A percentile compares a stretch with the other conserved stretches of the same genome.
Conservation (phyloP, 2,329 filamentous ascomycete genomes). For the Penicillium sp. region DNA sequence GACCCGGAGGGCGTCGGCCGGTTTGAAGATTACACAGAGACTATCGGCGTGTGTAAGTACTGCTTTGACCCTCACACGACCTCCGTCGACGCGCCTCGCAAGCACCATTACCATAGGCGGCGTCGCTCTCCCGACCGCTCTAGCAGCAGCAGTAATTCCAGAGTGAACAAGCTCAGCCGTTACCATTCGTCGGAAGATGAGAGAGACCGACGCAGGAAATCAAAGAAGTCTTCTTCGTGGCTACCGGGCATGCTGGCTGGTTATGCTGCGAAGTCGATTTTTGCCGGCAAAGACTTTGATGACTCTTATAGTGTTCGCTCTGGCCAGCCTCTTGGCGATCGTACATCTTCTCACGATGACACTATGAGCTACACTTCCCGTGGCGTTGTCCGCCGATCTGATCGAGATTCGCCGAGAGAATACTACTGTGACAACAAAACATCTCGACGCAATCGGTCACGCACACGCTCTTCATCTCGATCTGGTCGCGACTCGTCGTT, state of each 20-base stretch:
- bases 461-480: slow-evolving; percentile 40
- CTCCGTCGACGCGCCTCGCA: slow-evolving; percentile 55
- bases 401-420: slow-evolving; percentile 34
- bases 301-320: slow-evolving; percentile 58
- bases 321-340: slow-evolving; percentile 40
- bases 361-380: slow-evolving; percentile 45
- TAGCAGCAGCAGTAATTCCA: slow-evolving; percentile 33
- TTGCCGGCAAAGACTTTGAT: slow-evolving; percentile 53
- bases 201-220: slow-evolving; percentile 43
- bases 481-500: slow-evolving; percentile 26
- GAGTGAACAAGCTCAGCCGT: slow-evolving; percentile 58
- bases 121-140: slow-evolving; percentile 45
- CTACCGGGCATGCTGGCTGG: slow-evolving; percentile 53
- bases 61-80: slow-evolving; percentile 60
- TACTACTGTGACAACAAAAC: slow-evolving; percentile 29
- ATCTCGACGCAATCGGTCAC: slow-evolving; percentile 43
- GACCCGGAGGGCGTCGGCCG: slow-evolving; percentile 60
- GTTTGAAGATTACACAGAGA: slow-evolving; percentile 65
- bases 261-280: slow-evolving; percentile 53
- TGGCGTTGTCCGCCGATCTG: slow-evolving; percentile 34
- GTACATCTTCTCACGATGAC: slow-evolving; percentile 25
- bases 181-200: slow-evolving; percentile 54
- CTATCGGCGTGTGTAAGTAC: slow-evolving; percentile 61
- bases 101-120: slow-evolving; percentile 53
- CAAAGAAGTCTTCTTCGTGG: slow-evolving; percentile 45